phyloP scores from a whole-genome alignment of 352 stramenopile genomes.

The Phytopythium oedochilum region DNA sequence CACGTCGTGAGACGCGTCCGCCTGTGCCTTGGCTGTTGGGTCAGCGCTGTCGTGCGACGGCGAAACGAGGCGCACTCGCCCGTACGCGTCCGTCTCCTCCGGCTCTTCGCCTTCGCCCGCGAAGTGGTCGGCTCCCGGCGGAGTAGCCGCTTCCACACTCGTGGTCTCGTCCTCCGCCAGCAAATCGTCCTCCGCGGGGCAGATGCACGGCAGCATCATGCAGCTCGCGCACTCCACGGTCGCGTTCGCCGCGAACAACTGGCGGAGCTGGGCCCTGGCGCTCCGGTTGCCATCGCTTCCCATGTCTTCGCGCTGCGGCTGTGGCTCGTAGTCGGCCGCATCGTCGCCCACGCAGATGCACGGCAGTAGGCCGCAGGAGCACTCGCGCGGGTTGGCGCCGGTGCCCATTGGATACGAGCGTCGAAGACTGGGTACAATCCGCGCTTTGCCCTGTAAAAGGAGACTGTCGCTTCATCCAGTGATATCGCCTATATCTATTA shows the following conservation, averaged over 20 bases:
- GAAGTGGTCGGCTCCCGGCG: constrained; percentile 12
- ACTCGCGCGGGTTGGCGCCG: constrained; percentile 11
- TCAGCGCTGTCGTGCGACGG: background rate
- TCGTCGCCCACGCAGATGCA: constrained; percentile 59
- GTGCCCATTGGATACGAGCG: constrained; percentile 3
- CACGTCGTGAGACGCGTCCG: constrained; percentile 10
- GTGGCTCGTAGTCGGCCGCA: constrained; percentile 24
- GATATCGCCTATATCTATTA: too few relatives aligned
- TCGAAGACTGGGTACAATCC: constrained; percentile 2
- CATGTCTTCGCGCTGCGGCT: constrained; percentile 1
- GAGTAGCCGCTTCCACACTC: constrained; percentile 35
- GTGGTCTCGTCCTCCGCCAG: constrained; percentile 34
- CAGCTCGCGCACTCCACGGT: constrained; percentile 59
- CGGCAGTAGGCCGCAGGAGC: constrained; percentile 59
- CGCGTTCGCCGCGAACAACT: constrained; percentile 48
- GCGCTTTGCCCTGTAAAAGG: too few relatives aligned
- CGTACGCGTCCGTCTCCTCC: constrained; percentile 41
- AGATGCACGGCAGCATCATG: constrained; percentile 82
- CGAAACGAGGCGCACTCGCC: constrained; percentile 38
- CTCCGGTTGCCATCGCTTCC: background rate
- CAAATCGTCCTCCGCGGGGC: constrained; percentile 48
- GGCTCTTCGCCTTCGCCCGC: constrained; percentile 14
- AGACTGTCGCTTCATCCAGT: too few relatives aligned
- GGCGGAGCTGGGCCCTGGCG: constrained; percentile 36
- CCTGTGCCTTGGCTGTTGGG: background rate